Evolutionary conservation across 148 eudicot genomes (phyloP), one percentile per base, ranked within the genome.

Genomic region (Bassia scoparia): DNA sequence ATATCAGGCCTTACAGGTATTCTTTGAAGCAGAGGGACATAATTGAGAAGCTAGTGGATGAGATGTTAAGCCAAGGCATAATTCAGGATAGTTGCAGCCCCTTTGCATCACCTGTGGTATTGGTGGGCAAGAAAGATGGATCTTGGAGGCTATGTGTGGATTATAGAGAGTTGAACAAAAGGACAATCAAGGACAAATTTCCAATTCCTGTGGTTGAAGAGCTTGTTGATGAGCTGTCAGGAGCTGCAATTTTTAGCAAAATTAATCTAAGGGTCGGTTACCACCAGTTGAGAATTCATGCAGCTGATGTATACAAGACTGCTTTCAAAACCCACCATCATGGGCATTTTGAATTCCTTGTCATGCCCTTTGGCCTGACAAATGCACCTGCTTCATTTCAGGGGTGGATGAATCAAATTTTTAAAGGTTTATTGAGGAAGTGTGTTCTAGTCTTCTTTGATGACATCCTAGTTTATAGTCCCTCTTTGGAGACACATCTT

Each of bases 361-460:
- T 21, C 14, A 65, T 64, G 68, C 68, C 48, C 10, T 62, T 62
- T 62, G 67, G 67, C 33, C 20, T 62, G 4, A 62, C 41, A 17
- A 62, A 29, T 62, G 67, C 67, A 14, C 67, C 16, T 23, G 38
- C n/a, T 4, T 30, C 67, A 31, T 62, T 62, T 11, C 43, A 62
- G n/a, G n/a, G 20, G 7, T 13, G 13, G n/a, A 30, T 62, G 67
- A 62, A 31, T 31, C 41, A 18, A 8, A 16, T 63, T 21, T 35
- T 63, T 63, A 9, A 33, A 0, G 20, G 8, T 33, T 7, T 33
- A 12, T 33, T 62, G 16, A 33, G 46, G 18, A 63, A 33, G n/a
- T 34, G 7, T 63, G 44, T 63, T 17, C 44, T 33, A 9, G 44
- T 63, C 9, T 63, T 63, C n/a, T 63, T 63, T 37, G 43, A 63